Conservation (phyloP, 2,329 filamentous ascomycete species). For the Didymella exigua region DNA sequence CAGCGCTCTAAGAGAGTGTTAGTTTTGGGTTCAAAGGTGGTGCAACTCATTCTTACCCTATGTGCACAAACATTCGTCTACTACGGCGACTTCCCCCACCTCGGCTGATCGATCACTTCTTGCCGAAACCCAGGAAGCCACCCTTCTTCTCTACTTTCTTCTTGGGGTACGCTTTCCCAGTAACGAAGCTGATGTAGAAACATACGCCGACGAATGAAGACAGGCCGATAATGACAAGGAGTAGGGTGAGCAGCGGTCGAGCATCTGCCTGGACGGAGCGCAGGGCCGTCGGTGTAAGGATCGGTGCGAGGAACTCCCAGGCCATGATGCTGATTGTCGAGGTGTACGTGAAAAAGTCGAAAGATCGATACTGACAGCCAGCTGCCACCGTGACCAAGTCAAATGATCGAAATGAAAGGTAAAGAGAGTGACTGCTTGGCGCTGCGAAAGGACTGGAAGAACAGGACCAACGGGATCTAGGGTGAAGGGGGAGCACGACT, state of each 20-base stretch:
- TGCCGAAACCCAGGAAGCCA: slow-evolving; percentile 30
- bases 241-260: slow-evolving; percentile 82
- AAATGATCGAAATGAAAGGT: slow-evolving; percentile 13
- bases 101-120: slow-evolving; percentile 12
- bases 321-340: slow-evolving; percentile 26
- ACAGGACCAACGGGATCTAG: slow-evolving; percentile 13
- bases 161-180: slow-evolving; percentile 36
- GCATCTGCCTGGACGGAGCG: slow-evolving; percentile 58
- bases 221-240: slow-evolving; percentile 79
- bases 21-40: too few species aligned
- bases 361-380: slow-evolving; percentile 24
- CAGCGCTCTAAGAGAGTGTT: neutral
- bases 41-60: too few species aligned
- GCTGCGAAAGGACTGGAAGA: slow-evolving; percentile 10
- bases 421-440: slow-evolving; percentile 18
- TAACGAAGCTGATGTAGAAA: slow-evolving; percentile 40
- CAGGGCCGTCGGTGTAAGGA: slow-evolving; percentile 40
- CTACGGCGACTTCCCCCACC: too few species aligned
- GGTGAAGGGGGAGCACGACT: slow-evolving; percentile 18
- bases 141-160: slow-evolving; percentile 37
- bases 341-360: neutral
- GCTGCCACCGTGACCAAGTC: slow-evolving; percentile 22
- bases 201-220: slow-evolving; percentile 28
- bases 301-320: slow-evolving; percentile 39
- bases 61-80: too few species aligned